phyloP scores from a whole-genome alignment of 2,329 filamentous ascomycete genomes.

The Calonectria henricotiae region DNA sequence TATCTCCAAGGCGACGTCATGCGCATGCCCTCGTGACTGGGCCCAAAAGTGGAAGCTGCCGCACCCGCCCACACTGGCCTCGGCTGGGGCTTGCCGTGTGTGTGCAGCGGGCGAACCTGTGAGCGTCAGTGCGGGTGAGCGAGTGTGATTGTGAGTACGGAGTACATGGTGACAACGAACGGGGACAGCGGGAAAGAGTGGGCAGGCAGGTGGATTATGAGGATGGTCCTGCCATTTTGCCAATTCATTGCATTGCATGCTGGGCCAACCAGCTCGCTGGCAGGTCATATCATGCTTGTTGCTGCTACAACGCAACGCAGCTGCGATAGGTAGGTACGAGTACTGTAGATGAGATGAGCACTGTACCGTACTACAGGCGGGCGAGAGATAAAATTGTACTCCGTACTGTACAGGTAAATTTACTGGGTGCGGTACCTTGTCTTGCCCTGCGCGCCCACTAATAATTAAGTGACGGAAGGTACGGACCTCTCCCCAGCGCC shows the following conservation, averaged over 20 bases:
- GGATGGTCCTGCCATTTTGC: neutral
- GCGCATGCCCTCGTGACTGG: conserved; percentile 25
- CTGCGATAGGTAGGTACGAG: neutral
- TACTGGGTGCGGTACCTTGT: neutral
- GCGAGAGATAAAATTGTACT: neutral
- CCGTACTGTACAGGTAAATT: neutral
- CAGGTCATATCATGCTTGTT: neutral
- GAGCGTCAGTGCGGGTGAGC: neutral
- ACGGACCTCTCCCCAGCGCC: conserved; percentile 15
- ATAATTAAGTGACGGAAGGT: conserved; percentile 21
- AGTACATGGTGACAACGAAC: neutral
- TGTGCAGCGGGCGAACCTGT: neutral
- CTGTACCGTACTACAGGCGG: neutral
- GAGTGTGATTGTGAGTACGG: neutral
- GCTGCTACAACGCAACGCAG: neutral
- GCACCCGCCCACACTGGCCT: conserved; percentile 20
- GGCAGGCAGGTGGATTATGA: neutral
- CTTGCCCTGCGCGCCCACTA: neutral
- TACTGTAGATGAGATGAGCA: no score
- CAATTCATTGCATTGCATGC: no score
- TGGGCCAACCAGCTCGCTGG: no score
- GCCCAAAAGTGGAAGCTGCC: conserved; percentile 33
- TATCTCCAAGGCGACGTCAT: conserved; percentile 12
- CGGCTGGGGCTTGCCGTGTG: conserved; percentile 19
- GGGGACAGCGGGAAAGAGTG: conserved; percentile 7